phyloP scores from a whole-genome alignment of 306 rosid species.

The Rosa lucieae region DNA sequence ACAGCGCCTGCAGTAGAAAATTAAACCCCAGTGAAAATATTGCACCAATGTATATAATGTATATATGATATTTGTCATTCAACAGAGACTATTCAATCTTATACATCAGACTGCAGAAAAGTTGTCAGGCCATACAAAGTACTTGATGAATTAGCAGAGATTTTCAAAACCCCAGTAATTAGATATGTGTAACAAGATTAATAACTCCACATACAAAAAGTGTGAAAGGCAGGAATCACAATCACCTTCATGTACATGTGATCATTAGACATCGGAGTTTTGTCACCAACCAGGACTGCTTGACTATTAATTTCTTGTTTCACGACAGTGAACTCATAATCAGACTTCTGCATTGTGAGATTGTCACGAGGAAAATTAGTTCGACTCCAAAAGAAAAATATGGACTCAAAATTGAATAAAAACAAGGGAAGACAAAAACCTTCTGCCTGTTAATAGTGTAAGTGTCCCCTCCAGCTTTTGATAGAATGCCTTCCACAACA shows the following conservation, averaged over 20 bases:
- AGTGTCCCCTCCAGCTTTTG: constrained; percentile 56
- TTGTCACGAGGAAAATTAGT: constrained; percentile 5
- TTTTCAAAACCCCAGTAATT: not conserved
- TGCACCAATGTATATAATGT: not conserved
- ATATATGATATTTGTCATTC: not conserved
- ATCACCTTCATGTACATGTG: constrained; percentile 71
- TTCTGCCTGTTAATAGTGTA: constrained; percentile 60
- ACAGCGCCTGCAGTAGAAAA: constrained; percentile 59
- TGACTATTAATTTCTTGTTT: constrained; percentile 68
- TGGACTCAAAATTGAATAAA: not conserved
- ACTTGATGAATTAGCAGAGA: not conserved
- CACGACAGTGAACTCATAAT: constrained; percentile 64
- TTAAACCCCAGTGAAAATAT: no score
- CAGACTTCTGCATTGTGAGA: constrained; percentile 46
- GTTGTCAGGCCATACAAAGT: not conserved
- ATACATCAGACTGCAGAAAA: not conserved
- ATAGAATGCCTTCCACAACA: constrained; percentile 56
- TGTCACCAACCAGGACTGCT: constrained; percentile 35
- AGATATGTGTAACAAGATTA: not conserved
- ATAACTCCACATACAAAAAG: not conserved
- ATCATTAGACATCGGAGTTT: constrained; percentile 47
- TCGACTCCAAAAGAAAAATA: constrained; percentile 7
- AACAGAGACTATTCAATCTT: no score
- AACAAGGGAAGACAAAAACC: constrained; percentile 38
- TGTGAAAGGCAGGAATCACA: not conserved